Evolutionary conservation across 208 protist genomes (phyloP).

Genomic region (Crithidia brevicula): DNA sequence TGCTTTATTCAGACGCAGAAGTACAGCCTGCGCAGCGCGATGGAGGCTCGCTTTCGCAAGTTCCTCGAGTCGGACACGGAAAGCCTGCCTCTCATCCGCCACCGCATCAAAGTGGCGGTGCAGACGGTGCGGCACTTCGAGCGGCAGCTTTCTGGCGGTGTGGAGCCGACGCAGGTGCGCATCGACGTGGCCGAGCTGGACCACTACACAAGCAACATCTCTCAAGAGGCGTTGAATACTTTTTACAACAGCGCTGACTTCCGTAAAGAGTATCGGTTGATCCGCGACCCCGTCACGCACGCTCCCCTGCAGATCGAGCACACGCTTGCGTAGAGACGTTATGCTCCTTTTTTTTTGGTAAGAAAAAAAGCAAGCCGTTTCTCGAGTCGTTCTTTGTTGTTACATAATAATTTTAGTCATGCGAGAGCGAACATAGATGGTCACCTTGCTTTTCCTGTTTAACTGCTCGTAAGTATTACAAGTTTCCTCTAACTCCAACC

Average conservation of each 20-base stretch:
- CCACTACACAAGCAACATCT: conserved; percentile 80
- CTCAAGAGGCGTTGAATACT: conserved; percentile 75
- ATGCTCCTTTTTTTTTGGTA: background rate
- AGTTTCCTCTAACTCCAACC: too few species aligned
- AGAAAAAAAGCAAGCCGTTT: too few species aligned
- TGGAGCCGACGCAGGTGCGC: conserved; percentile 78
- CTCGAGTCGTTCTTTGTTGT: too few species aligned
- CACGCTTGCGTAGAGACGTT: conserved; percentile 29
- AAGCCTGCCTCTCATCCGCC: conserved; percentile 86
- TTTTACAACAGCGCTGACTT: conserved; percentile 89
- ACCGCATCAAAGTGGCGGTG: conserved; percentile 84
- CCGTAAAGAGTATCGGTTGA: conserved; percentile 77
- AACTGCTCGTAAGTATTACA: too few species aligned
- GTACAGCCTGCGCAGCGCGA: conserved; percentile 89
- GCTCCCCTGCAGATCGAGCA: conserved; percentile 84
- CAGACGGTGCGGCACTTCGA: conserved; percentile 85
- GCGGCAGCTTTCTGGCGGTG: conserved; percentile 76
- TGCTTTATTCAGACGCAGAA: conserved; percentile 98
- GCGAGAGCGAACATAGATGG: too few species aligned
- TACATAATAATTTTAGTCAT: too few species aligned
- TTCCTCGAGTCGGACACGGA: conserved; percentile 90
- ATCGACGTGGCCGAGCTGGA: conserved; percentile 84
- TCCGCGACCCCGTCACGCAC: conserved; percentile 78
- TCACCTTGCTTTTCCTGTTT: too few species aligned
- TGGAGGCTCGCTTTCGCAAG: conserved; percentile 87